phyloP scores from a whole-genome alignment of 331 rosid species.

The Malus hybrid region DNA sequence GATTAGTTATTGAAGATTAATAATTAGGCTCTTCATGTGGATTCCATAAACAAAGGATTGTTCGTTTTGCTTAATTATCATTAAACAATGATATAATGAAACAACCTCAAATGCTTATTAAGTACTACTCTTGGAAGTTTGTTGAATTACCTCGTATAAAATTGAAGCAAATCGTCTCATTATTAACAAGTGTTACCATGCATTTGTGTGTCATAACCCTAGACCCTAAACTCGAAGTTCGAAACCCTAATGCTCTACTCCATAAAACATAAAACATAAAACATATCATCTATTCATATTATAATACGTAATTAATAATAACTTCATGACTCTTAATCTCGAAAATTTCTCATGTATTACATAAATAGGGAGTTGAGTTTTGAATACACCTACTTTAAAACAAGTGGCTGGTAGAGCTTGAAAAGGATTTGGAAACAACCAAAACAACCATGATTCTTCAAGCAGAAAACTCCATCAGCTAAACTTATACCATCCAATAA shows the following conservation, averaged over 20 bases:
- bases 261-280: background rate
- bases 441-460: constrained; percentile 38
- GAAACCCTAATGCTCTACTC: background rate
- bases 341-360: background rate
- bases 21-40: constrained; percentile 23
- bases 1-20: background rate
- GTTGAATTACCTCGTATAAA: background rate
- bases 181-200: background rate
- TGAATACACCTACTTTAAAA: background rate
- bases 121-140: background rate
- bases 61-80: background rate
- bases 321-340: background rate
- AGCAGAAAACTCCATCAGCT: constrained; percentile 45
- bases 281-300: background rate
- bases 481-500: constrained; percentile 11
- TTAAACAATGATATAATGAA: background rate
- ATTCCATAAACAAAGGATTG: background rate
- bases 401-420: background rate
- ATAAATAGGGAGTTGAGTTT: background rate
- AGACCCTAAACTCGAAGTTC: background rate
- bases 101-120: background rate
- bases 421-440: background rate
- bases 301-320: background rate
- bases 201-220: background rate
- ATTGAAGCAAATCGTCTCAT: background rate